Evolutionary conservation across 345 rosid species (phyloP), one percentile per base, ranked within the genome.

Genomic region (Brassica rapa): DNA sequence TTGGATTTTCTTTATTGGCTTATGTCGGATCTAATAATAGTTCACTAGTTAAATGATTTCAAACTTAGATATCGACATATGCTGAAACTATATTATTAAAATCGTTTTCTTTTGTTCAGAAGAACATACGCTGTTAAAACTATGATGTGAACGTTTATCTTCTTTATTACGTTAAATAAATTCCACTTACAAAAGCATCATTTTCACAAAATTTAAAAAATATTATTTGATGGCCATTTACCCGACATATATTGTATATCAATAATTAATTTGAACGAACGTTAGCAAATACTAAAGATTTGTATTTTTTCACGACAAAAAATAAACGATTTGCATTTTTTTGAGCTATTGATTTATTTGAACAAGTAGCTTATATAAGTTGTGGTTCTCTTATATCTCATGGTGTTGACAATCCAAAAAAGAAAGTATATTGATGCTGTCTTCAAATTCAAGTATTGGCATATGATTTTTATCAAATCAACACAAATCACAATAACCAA

Each of bases 11-110:
- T 5, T 32, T 62, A 43, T 39, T 66, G 33, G 33, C 37, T 62
- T 30, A 15, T 21, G 76, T 71, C 76, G 72, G 81, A 71, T 77
- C 61, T 56, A 35, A 77, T 71, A 37, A 71, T 78, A 43, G 30
- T 65, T 65, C 51, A 56, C 60, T 51, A 16, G 39, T 56, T 63
- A 1, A 70, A 24, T 24, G 9, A 72, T 51, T 70, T 62, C 70
- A 15, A 49, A 35, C 64, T 51, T 49, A n/a, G 70, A 62, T 77
- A 51, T 70, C 43, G 68, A 61, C 80, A 69, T 61, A 39, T 9
- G 51, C 24, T 60, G 6, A 21, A 27, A 27, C n/a, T 59, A 59
- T 12, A 49, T 51, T 64, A 33, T 32, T 77, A 9, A 60, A 64
- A n/a, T 62, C 53, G 55, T 12, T 46, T 46, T 12, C n/a, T 29